phyloP scores from a whole-genome alignment of 2,329 filamentous ascomycete species.

The Penicillium sp. region DNA sequence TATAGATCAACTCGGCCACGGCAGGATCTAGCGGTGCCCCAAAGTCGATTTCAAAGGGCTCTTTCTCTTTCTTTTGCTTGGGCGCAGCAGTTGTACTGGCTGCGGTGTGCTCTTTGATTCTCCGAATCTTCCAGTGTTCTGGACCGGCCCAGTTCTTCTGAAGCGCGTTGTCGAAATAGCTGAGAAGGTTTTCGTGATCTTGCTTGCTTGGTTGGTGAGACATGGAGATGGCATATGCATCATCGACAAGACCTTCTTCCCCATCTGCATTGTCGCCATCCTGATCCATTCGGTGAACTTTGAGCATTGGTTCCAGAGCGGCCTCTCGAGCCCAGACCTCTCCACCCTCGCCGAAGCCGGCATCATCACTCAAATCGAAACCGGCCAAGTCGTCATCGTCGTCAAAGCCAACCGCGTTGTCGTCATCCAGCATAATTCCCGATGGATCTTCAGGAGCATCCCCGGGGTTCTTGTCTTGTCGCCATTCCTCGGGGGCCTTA shows the following conservation, averaged over 20 bases:
- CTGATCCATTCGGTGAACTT: constrained; percentile 57
- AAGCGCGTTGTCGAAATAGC: constrained; percentile 93
- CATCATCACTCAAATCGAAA: constrained; percentile 63
- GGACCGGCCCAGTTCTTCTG: constrained; percentile 97
- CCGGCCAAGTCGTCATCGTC: constrained; percentile 70
- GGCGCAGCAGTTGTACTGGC: constrained; percentile 44
- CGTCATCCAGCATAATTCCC: constrained; percentile 79
- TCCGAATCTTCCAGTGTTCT: constrained; percentile 96
- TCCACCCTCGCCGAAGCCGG: constrained; percentile 90
- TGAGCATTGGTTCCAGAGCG: constrained; percentile 77
- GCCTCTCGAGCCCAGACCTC: constrained; percentile 93
- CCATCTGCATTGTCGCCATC: constrained; percentile 53
- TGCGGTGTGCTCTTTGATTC: constrained; percentile 72
- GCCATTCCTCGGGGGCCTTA: constrained; percentile 82
- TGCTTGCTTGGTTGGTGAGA: constrained; percentile 62
- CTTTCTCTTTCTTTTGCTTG: constrained; percentile 83
- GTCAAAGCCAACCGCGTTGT: constrained; percentile 76
- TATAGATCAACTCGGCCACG: constrained; percentile 72
- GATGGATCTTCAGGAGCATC: constrained; percentile 61
- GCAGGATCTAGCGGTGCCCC: constrained; percentile 64
- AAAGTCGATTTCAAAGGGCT: constrained; percentile 94
- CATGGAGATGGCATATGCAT: constrained; percentile 75
- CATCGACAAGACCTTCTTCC: constrained; percentile 56
- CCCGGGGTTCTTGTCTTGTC: constrained; percentile 58
- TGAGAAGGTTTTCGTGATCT: constrained; percentile 88